Percentiles rank a stretch among this genome's conserved stretches.
These are phyloP conservation scores for Phytophthora sojae DNA, from an alignment of 352 stramenopile genomes.

Conservation along the genomic window DNA sequence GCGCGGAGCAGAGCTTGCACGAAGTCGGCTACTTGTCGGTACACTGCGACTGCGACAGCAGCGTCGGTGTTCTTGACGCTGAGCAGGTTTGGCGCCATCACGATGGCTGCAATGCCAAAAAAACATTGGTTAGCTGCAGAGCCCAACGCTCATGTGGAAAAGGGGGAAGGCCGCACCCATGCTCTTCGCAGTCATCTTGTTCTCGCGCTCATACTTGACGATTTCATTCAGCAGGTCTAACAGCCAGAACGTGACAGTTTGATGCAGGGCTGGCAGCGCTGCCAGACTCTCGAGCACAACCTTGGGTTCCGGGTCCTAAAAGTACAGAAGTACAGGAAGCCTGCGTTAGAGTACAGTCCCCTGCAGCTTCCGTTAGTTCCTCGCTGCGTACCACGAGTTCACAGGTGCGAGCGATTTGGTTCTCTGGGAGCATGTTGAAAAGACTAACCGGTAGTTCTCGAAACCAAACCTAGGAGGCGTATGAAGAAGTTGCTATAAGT, in stretches of 20 bases:
- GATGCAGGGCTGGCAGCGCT: constrained; percentile 45
- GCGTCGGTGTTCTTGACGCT: constrained; percentile 69
- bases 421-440: constrained; percentile 74
- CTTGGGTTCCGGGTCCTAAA: constrained; percentile 41
- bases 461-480: constrained; percentile 66
- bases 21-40: constrained; percentile 79
- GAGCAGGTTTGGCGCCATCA: constrained; percentile 84
- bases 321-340: no score
- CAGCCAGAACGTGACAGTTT: constrained; percentile 71
- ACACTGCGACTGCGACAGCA: constrained; percentile 76
- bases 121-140: neutral
- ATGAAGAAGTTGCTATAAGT: neutral
- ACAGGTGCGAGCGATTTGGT: constrained; percentile 61
- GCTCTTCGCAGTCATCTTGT: constrained; percentile 87
- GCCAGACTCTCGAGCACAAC: constrained; percentile 46
- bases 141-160: neutral
- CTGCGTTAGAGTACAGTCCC: neutral
- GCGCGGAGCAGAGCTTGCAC: constrained; percentile 58
- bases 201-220: constrained; percentile 57
- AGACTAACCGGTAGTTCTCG: constrained; percentile 78
- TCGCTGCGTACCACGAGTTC: constrained; percentile 44
- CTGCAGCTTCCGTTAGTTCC: neutral
- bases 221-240: constrained; percentile 78
- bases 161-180: constrained; percentile 47
- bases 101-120: constrained; percentile 56